Conservation (phyloP, 2,329 filamentous ascomycete genomes). For the Clarireedia monteithiana region DNA sequence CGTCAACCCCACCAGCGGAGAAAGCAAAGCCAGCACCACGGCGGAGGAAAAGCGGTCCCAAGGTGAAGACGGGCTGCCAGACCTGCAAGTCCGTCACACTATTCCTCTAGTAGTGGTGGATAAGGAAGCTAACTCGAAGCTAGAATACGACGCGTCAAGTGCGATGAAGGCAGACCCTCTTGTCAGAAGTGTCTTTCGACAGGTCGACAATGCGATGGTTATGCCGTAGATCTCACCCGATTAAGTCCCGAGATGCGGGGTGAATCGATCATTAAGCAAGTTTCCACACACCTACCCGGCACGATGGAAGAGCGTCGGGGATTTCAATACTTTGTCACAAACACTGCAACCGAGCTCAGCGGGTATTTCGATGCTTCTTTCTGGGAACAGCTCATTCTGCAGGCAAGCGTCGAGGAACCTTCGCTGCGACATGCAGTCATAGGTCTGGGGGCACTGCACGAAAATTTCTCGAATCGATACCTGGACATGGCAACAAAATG, state of each 20-base stretch:
- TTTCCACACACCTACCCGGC: constrained; percentile 17
- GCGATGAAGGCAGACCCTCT: constrained; percentile 11
- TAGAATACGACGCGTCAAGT: constrained; percentile 13
- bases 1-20: no score
- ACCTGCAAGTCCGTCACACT: constrained; percentile 6
- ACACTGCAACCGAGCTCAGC: constrained; percentile 21
- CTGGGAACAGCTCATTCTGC: constrained; percentile 24
- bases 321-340: constrained; percentile 23
- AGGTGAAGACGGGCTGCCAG: constrained; percentile 8
- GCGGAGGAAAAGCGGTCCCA: background rate
- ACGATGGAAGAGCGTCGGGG: constrained; percentile 20
- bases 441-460: constrained; percentile 25
- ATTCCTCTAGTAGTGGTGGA: background rate
- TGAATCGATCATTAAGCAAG: constrained; percentile 12
- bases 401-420: constrained; percentile 21
- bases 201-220: constrained; percentile 12
- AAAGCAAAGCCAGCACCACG: background rate
- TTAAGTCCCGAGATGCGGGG: constrained; percentile 1
- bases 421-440: constrained; percentile 25
- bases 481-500: constrained; percentile 6
- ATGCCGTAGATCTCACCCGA: background rate
- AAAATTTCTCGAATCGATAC: constrained; percentile 20
- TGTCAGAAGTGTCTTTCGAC: constrained; percentile 11
- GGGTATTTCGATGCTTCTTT: constrained; percentile 23
- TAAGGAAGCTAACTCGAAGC: background rate